phyloP scores from a whole-genome alignment of 371 early-diverging fungal species.

The Phascolomyces articulosus region DNA sequence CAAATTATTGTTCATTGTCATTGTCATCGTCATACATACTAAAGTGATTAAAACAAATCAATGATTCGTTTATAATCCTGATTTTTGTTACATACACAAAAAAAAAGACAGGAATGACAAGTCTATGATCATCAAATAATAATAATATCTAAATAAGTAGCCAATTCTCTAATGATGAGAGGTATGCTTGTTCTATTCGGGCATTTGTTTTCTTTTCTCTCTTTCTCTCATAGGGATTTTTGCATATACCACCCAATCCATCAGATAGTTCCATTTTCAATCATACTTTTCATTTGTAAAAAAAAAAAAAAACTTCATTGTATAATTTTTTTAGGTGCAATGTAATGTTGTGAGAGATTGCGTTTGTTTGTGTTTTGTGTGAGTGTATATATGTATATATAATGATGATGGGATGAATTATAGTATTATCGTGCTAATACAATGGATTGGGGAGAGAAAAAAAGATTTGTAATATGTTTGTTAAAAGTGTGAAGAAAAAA shows the following conservation, averaged over 20 bases:
- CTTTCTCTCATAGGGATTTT: not conserved
- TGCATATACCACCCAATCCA: not conserved
- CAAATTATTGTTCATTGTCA: no score
- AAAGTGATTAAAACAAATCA: no score
- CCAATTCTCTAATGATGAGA: not conserved
- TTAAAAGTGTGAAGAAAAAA: no score
- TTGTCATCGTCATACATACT: no score
- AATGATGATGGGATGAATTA: conserved; percentile 6
- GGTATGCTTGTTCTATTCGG: not conserved
- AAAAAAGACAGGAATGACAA: not conserved
- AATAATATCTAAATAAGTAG: not conserved
- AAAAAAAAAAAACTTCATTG: not conserved
- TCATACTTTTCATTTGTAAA: not conserved
- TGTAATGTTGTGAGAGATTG: not conserved
- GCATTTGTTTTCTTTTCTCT: not conserved
- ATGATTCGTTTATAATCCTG: no score
- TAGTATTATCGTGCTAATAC: conserved; percentile 1
- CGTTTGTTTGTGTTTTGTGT: not conserved
- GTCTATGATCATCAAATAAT: not conserved
- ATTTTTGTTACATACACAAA: not conserved
- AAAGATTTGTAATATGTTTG: no score
- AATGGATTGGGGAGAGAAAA: not conserved
- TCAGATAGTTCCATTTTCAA: not conserved
- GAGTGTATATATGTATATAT: not conserved
- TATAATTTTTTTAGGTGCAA: not conserved